A percentile compares a stretch with the other conserved stretches of the same genome.
These are phyloP conservation scores for Gynandropsis gynandra DNA, from an alignment of 345 rosid species.

Conservation along the genomic window DNA sequence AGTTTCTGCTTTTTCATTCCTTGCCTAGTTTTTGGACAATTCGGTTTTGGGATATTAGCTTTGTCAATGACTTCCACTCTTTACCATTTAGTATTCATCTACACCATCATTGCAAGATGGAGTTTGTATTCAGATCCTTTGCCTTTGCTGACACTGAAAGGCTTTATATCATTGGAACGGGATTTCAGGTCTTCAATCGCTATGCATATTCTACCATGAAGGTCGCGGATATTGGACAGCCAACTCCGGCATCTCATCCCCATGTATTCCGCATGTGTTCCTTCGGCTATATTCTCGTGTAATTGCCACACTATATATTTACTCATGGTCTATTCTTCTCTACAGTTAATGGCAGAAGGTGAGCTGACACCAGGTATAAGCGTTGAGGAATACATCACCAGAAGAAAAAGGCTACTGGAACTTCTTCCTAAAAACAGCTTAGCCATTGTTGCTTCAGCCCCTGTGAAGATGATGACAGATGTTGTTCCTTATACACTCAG, in stretches of 20 bases:
- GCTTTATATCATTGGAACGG: conserved; percentile 13
- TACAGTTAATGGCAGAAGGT: conserved; percentile 73
- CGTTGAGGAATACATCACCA: conserved; percentile 59
- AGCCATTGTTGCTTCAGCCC: conserved; percentile 80
- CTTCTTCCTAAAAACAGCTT: conserved; percentile 72
- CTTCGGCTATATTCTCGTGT: conserved; percentile 1
- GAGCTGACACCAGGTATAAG: conserved; percentile 85
- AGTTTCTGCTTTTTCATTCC: conserved; percentile 3
- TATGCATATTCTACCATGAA: conserved; percentile 46
- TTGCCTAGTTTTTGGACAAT: not conserved
- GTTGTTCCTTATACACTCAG: conserved; percentile 86
- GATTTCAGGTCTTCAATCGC: conserved; percentile 36
- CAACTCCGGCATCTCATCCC: conserved; percentile 81
- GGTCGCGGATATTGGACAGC: conserved; percentile 69
- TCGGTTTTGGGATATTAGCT: not conserved
- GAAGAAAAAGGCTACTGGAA: conserved; percentile 65
- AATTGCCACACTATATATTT: conserved; percentile 6
- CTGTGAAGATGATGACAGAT: conserved; percentile 93
- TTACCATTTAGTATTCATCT: not conserved
- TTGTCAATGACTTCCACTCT: not conserved
- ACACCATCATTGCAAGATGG: not conserved
- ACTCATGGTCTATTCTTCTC: conserved; percentile 20
- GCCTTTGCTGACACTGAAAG: not conserved
- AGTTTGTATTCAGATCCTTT: not conserved
- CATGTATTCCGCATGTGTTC: conserved; percentile 36